Base-by-base conservation (phyloP, 2,329 filamentous ascomycete genomes). In the Drechslerella stenobrocha region DNA sequence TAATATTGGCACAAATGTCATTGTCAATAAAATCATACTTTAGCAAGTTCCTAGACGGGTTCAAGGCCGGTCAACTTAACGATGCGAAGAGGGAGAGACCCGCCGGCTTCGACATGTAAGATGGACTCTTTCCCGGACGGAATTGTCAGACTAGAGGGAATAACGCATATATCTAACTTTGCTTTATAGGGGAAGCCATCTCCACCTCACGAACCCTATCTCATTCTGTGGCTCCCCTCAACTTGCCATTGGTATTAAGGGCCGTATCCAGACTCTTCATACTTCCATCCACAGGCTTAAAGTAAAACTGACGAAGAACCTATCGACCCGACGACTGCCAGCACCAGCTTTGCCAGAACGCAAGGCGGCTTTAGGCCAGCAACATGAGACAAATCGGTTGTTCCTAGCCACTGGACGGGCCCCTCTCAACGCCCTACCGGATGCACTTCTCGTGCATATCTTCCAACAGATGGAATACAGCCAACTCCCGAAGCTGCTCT, bases 161-260 rank as follows among this genome's bases (percentile, higher is more conserved):
- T 23, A 22, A 23, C 2, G 22, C 24, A 44, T 28, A 18, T 40
- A 28, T 48, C 9, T 2, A 35, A 26, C 6, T 13, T 18, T n/a
- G 2, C 7, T 26, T n/a, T 47, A n/a, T 37, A 60, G 56, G 46
- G 56, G 56, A n/a, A 40, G 34, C n/a, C 37, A 60, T 30, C 37
- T 60, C 3, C 37, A 46, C 40, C 47, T 60, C 26, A 60, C 46
- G 3, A 34, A 4, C 13, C 46, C 46, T 1, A 52, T 20, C 2
- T 22, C 23, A 3, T 15, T 45, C 9, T 20, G 18, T 5, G 40
- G 15, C 6, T 6, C 46, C 2, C 26, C 37, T 2, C 32, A 52
- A 11, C 20, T 46, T 30, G 35, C 45, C 6, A 26, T 23, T 2
- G n/a, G 32, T 8, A 30, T 60, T n/a, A 52, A 46, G 11, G 24